Evolutionary conservation across 495 filamentous ascomycete genomes (phyloP).

Genomic region (Symbiotaphrina buchneri): DNA sequence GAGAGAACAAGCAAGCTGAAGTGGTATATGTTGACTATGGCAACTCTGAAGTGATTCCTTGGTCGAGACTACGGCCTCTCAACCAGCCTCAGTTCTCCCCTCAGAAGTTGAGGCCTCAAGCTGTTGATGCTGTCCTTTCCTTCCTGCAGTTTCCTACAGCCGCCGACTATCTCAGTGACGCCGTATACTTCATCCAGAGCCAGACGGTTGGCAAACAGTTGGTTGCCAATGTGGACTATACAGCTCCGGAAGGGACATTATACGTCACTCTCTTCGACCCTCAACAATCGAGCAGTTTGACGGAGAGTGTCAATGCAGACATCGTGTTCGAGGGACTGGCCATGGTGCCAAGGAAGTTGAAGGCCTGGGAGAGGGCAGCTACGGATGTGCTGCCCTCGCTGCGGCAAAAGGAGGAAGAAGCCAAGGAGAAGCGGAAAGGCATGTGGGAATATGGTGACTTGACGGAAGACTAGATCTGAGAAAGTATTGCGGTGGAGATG

Average conservation of each 20-base stretch:
- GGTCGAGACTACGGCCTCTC: conserved; percentile 60
- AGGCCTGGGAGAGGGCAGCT: conserved; percentile 64
- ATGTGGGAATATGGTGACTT: conserved; percentile 98
- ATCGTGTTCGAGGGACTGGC: conserved; percentile 64
- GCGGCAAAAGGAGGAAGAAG: conserved; percentile 42
- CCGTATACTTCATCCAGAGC: conserved; percentile 45
- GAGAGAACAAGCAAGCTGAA: conserved; percentile 66
- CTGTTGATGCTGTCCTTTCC: conserved; percentile 68
- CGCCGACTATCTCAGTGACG: conserved; percentile 58
- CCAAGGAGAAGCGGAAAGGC: conserved; percentile 53
- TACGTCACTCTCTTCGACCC: conserved; percentile 78
- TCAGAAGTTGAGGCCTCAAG: conserved; percentile 67
- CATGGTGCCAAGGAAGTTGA: conserved; percentile 75
- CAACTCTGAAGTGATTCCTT: conserved; percentile 72
- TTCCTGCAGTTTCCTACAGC: conserved; percentile 66
- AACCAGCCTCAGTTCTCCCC: conserved; percentile 52
- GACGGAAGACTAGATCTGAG: conserved; percentile 45
- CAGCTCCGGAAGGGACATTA: conserved; percentile 29
- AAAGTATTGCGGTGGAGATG: no score
- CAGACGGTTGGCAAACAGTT: conserved; percentile 43
- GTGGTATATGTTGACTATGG: conserved; percentile 93
- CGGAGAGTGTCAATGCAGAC: conserved; percentile 71
- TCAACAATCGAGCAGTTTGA: conserved; percentile 24
- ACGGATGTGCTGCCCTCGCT: conserved; percentile 45
- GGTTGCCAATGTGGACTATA: conserved; percentile 74